Evolutionary conservation across 129 eudicot species (phyloP), one percentile per base, ranked within the genome.

Genomic region (Pseudognaphalium luteoalbum): DNA sequence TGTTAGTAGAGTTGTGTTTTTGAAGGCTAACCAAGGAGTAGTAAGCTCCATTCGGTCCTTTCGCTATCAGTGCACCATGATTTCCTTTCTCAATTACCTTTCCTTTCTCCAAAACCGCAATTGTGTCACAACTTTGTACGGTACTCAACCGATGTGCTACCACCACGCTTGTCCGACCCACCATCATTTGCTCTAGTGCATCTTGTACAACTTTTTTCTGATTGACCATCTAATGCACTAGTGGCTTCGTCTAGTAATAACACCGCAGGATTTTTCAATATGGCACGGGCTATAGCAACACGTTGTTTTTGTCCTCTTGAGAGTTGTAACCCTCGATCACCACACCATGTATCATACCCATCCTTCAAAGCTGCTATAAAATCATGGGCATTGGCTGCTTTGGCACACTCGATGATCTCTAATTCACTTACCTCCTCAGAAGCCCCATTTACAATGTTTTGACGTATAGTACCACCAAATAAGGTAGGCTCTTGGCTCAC

Each of bases 61-160:
- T 85, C 6, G 80, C 94, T 11, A 92, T 50, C 84, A 92, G 84
- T 3, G 85, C 72, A 5, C 90, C 80, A 66, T 93, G 98, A 19
- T 85, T 88, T 70, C 98, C 98, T 51, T 68, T 85, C 66, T 93
- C 98, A 0, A 93, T 89, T 22, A 93, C 85, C 70, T 84, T 86
- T 5, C 98, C 98, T 54, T 84, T 85, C 70, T 86, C 89, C 54
- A 87, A 73, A 67, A 87, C 96, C 10, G 87, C 90, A n/a, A 90
- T 90, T 11, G 81, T 82, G 56, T 90, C 96, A n/a, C 98, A 93
- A 2, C 79, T 85, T 68, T 87, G 88, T 64, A 88, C 86, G 7
- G 95, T 90, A 73, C 96, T 93, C 63, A 90, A 73, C 60, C 96
- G 78, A n/a, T 93, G 98, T 0, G 96, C 96, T 64, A 93, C 96